Percentiles rank a stretch among this genome's conserved stretches.
Conservation (phyloP, 352 stramenopile genomes). For the Vaucheria bursata region DNA sequence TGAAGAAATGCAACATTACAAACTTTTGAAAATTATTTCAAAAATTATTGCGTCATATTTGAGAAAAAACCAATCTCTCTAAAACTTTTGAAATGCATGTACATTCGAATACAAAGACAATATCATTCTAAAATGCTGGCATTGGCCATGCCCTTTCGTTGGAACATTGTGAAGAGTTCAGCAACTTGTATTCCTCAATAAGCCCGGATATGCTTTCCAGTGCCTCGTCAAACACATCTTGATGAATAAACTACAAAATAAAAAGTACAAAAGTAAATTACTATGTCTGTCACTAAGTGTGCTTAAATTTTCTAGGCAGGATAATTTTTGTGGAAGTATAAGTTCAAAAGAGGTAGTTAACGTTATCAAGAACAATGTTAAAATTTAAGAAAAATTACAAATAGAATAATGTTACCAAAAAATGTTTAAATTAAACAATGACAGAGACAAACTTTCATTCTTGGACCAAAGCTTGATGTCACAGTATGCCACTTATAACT, state of each 20-base stretch:
- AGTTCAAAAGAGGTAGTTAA: background rate
- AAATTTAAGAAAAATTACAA: background rate
- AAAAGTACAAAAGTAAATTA: background rate
- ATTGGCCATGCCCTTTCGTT: background rate
- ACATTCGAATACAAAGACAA: too few relatives aligned
- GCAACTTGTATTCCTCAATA: conserved; percentile 29
- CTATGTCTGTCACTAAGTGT: conserved; percentile 5
- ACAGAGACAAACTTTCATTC: too few relatives aligned
- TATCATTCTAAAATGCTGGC: background rate
- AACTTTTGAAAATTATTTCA: too few relatives aligned
- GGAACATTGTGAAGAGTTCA: conserved; percentile 7
- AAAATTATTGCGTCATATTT: too few relatives aligned
- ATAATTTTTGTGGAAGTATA: background rate
- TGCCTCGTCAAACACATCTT: conserved; percentile 37
- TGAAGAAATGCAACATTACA: too few relatives aligned
- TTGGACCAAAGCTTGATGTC: too few relatives aligned
- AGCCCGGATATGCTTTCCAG: conserved; percentile 32
- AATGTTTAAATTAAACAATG: background rate
- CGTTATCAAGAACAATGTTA: background rate
- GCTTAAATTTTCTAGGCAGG: too few relatives aligned
- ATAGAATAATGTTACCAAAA: background rate
- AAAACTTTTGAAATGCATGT: too few relatives aligned
- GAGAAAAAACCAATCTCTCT: too few relatives aligned
- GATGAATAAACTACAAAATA: conserved; percentile 34
- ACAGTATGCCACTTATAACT: too few relatives aligned